These are phyloP conservation scores for Prunus kanzakura DNA, from an alignment of 306 rosid species.

Conservation along the genomic window DNA sequence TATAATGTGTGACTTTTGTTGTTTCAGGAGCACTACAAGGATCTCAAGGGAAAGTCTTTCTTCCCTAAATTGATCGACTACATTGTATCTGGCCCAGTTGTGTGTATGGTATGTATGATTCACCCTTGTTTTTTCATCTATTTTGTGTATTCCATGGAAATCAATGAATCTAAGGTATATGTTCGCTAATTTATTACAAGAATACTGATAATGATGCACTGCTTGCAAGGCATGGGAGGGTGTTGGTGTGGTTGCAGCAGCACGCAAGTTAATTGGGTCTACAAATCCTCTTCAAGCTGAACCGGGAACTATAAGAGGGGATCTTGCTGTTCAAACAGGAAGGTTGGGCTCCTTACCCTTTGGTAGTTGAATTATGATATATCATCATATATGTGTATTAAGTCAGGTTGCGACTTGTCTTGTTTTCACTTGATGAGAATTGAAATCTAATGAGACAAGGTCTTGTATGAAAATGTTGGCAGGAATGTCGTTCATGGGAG, in stretches of 20 bases:
- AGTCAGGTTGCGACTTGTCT: too few species aligned
- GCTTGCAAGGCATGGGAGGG: slow-evolving; percentile 93
- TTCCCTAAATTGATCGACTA: slow-evolving; percentile 81
- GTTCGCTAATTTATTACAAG: neutral
- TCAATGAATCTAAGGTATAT: slow-evolving; percentile 14
- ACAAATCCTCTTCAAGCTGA: slow-evolving; percentile 95
- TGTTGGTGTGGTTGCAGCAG: slow-evolving; percentile 88
- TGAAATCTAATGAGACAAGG: slow-evolving; percentile 11
- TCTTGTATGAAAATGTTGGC: slow-evolving; percentile 33
- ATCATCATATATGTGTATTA: neutral
- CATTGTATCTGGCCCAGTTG: slow-evolving; percentile 96
- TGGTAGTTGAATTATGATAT: slow-evolving; percentile 10
- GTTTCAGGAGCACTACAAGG: slow-evolving; percentile 91
- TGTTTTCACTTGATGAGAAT: neutral
- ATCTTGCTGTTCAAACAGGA: slow-evolving; percentile 88
- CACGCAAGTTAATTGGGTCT: slow-evolving; percentile 92
- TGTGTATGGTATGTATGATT: slow-evolving; percentile 83
- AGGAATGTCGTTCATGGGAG: slow-evolving; percentile 97
- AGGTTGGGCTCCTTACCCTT: slow-evolving; percentile 48
- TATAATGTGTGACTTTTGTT: slow-evolving; percentile 13
- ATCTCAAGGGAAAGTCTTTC: slow-evolving; percentile 75
- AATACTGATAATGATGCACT: slow-evolving; percentile 26
- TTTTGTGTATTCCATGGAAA: neutral
- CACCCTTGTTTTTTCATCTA: neutral
- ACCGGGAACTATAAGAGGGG: slow-evolving; percentile 99